These are phyloP conservation scores for Rosa persica DNA, from an alignment of 306 rosid genomes.

Conservation along the genomic window DNA sequence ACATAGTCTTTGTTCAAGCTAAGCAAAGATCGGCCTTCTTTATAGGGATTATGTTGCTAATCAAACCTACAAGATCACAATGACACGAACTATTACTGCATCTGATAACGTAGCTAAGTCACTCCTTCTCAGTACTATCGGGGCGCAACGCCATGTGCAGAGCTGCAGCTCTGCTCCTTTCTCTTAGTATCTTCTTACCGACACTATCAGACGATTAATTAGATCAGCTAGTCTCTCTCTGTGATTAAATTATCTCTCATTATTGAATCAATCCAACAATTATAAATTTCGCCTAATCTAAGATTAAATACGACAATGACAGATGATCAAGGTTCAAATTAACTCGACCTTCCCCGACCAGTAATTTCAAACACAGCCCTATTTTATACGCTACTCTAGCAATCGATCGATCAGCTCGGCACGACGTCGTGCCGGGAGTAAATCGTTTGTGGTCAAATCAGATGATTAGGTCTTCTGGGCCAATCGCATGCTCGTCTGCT, in stretches of 20 bases:
- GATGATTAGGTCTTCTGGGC: background rate
- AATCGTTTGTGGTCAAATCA: background rate
- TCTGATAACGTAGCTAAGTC: background rate
- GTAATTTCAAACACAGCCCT: background rate
- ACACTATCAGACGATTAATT: slow-evolving; percentile 1
- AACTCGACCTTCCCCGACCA: background rate
- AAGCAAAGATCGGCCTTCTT: background rate
- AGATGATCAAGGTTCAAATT: background rate
- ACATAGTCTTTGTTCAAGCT: background rate
- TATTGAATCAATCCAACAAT: background rate
- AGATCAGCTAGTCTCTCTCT: background rate
- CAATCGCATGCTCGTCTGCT: slow-evolving; percentile 17
- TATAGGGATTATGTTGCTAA: slow-evolving; percentile 11
- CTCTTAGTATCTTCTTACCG: slow-evolving; percentile 10
- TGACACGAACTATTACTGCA: background rate
- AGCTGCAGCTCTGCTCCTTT: background rate
- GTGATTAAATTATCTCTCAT: background rate
- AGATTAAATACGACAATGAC: background rate
- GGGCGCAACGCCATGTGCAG: slow-evolving; percentile 11
- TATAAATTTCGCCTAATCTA: background rate
- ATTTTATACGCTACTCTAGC: background rate
- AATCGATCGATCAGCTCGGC: no score
- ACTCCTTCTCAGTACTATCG: background rate
- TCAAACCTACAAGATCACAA: background rate
- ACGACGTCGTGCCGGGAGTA: slow-evolving; percentile 20